Evolutionary conservation across 2,329 filamentous ascomycete genomes (phyloP).

Genomic region (Aspergillus sp.): DNA sequence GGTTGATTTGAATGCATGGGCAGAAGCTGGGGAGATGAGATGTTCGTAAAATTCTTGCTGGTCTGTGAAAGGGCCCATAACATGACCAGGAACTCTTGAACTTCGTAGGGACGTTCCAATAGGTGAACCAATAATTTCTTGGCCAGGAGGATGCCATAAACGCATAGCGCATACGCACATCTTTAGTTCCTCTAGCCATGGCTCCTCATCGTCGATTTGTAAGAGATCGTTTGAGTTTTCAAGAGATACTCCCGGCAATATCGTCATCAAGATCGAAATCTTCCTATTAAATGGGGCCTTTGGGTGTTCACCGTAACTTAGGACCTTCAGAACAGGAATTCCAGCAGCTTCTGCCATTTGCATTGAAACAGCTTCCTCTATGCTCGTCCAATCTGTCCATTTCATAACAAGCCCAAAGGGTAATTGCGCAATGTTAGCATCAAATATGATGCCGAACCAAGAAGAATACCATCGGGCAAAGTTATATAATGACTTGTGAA

Average conservation of each 20-base stretch:
- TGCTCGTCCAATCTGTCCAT: constrained; percentile 28
- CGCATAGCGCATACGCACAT: constrained; percentile 29
- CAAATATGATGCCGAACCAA: constrained; percentile 18
- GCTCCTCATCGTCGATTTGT: constrained; percentile 19
- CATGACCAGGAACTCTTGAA: constrained; percentile 25
- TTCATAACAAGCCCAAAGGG: constrained; percentile 36
- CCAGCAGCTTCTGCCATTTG: constrained; percentile 27
- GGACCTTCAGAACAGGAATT: constrained; percentile 27
- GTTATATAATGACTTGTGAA: constrained; percentile 21
- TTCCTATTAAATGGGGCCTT: constrained; percentile 8
- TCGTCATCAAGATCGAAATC: constrained; percentile 38
- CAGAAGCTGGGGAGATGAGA: constrained; percentile 20
- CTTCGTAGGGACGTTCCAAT: constrained; percentile 24
- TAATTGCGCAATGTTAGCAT: constrained; percentile 23
- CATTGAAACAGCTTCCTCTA: constrained; percentile 31
- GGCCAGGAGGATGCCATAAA: constrained; percentile 22
- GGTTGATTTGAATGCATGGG: constrained; percentile 19
- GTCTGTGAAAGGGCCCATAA: constrained; percentile 24
- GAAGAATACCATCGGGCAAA: constrained; percentile 26
- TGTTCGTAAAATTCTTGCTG: constrained; percentile 21
- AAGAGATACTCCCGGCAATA: constrained; percentile 27
- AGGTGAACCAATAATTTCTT: constrained; percentile 22
- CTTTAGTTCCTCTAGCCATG: constrained; percentile 29
- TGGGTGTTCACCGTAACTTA: constrained; percentile 28
- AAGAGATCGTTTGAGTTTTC: constrained; percentile 22